Evolutionary conservation across 1,139 yeast genomes (phyloP), one percentile per base, ranked within the genome.

Genomic region (Petasospora rhodanensis): DNA sequence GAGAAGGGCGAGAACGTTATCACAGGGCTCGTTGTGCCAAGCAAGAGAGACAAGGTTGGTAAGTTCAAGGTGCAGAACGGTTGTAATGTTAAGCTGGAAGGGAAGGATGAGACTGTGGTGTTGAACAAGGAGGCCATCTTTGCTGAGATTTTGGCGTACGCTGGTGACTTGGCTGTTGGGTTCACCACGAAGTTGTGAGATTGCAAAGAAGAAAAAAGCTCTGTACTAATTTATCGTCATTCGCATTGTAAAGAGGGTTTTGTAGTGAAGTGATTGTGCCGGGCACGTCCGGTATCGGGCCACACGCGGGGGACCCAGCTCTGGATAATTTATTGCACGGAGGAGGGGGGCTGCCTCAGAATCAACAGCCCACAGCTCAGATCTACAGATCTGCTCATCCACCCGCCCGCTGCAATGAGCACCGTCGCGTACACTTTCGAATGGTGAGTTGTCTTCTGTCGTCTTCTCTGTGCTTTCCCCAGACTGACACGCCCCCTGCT

Each of bases 11-110:
- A 64, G 29, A 76, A 73, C 47, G 76, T 80, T 7, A 71, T 89
- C 38, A 74, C 89, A 15, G 97, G 96, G 2, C 63, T 89, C 34
- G 79, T 91, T 64, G 76, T 82, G 37, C 95, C 95, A 4, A 64
- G 71, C 7, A 62, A 73, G 15, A 54, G 70, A 41, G 61, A 69
- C 29, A 76, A 73, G 59, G 41, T 49, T 18, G 32, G 31, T 18
- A 79, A 78, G 54, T 87, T 87, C 62, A 79, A 80, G 52, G 95
- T 83, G 18, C 85, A 81, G 47, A 61, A 83, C 44, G 94, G 89
- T 17, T 79, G 76, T 49, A 82, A 86, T 46, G 72, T 80, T 31
- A 71, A 72, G 52, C 95, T 95, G 1, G 59, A 68, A 6, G 73
- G 67, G 18, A 65, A 66, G 23, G 64, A 61, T 24, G 72, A 62